phyloP scores from a whole-genome alignment of 352 stramenopile genomes.

The Globisporangium abappressorium region DNA sequence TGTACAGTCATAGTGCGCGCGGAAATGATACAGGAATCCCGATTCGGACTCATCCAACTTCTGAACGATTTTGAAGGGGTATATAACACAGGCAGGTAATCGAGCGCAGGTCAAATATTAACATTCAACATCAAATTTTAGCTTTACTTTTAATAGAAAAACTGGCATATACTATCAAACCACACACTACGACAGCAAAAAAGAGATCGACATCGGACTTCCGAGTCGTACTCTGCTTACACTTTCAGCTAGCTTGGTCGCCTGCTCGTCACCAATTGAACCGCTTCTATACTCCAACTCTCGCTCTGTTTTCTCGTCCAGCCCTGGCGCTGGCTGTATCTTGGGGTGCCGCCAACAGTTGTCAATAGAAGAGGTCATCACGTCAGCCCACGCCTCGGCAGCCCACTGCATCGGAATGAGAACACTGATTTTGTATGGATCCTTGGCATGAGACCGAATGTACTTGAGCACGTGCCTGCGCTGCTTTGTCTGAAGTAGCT shows the following conservation, averaged over 20 bases:
- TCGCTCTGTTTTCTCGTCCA: not conserved
- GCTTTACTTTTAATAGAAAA: too few species aligned
- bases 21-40: too few species aligned
- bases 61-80: too few species aligned
- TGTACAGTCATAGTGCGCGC: too few species aligned
- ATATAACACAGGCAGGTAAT: too few species aligned
- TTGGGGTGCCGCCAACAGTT: not conserved
- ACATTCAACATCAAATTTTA: too few species aligned
- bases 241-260: not conserved
- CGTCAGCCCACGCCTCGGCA: not conserved
- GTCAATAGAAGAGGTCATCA: not conserved
- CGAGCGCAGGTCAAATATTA: too few species aligned
- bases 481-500: not conserved
- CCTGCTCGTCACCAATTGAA: too few species aligned
- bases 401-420: not conserved
- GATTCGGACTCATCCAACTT: too few species aligned
- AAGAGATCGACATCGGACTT: conserved; percentile 1
- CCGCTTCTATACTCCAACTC: not conserved
- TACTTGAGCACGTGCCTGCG: not conserved
- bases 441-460: not conserved
- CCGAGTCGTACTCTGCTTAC: not conserved
- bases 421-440: not conserved
- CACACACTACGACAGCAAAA: not conserved
- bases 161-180: too few species aligned
- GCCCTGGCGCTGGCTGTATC: not conserved